Conservation (phyloP, 1,284 basidiomycete species). For the Apiotrichum siamense region DNA sequence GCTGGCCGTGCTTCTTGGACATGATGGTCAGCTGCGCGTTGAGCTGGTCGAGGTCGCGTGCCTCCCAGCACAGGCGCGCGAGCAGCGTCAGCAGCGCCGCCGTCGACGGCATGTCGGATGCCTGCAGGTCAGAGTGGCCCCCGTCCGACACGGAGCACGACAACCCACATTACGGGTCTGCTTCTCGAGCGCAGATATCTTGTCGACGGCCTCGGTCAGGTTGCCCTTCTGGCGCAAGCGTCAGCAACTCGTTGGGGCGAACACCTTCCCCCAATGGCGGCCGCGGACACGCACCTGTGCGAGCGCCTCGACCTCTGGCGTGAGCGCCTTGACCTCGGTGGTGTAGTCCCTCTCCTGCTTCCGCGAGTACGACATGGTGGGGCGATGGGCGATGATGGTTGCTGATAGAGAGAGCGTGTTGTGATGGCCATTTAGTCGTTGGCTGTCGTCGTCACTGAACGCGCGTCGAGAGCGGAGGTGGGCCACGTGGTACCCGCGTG, state of each 20-base stretch:
- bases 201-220: constrained; percentile 80
- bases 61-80: constrained; percentile 63
- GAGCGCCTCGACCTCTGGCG: constrained; percentile 49
- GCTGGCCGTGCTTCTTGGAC: constrained; percentile 95
- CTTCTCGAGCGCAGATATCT: constrained; percentile 84
- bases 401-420: not conserved
- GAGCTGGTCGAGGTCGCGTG: constrained; percentile 58
- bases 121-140: constrained; percentile 52
- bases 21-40: constrained; percentile 68
- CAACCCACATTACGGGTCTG: constrained; percentile 87
- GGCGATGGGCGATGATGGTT: not conserved
- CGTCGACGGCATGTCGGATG: constrained; percentile 86
- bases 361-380: constrained; percentile 38
- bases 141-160: not conserved
- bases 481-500: not conserved
- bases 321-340: constrained; percentile 50
- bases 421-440: not conserved
- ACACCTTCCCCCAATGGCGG: constrained; percentile 10
- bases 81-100: constrained; percentile 73
- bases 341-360: constrained; percentile 56
- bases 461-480: not conserved
- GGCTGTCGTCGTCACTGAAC: not conserved
- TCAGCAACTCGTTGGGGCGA: not conserved
- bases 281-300: constrained; percentile 42
- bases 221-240: constrained; percentile 57